phyloP scores from a whole-genome alignment of 352 stramenopile species.

The Pythium apleroticum region DNA sequence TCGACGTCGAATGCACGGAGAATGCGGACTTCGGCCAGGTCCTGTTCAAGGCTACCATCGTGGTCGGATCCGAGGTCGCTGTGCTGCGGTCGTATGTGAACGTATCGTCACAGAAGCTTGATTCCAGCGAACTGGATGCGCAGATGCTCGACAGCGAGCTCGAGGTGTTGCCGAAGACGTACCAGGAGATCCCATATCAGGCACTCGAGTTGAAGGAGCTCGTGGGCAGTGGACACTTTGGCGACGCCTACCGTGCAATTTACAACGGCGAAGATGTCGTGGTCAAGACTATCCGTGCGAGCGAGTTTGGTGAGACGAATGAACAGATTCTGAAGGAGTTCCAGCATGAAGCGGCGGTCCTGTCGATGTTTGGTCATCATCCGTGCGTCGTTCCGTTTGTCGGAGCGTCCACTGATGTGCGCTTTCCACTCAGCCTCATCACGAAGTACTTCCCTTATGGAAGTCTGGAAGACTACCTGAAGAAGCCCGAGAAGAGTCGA shows the following conservation, averaged over 20 bases:
- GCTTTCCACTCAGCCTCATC: slow-evolving; percentile 61
- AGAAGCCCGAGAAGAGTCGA: slow-evolving; percentile 27
- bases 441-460: slow-evolving; percentile 77
- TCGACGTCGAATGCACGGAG: slow-evolving; percentile 62
- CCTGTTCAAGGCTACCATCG: slow-evolving; percentile 71
- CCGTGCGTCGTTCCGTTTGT: slow-evolving; percentile 83
- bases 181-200: slow-evolving; percentile 67
- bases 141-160: slow-evolving; percentile 60
- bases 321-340: slow-evolving; percentile 80
- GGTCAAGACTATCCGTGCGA: slow-evolving; percentile 79
- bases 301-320: slow-evolving; percentile 70
- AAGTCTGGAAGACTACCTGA: slow-evolving; percentile 72
- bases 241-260: slow-evolving; percentile 68
- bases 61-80: slow-evolving; percentile 67
- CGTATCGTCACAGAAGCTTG: slow-evolving; percentile 39
- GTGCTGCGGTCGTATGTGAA: slow-evolving; percentile 73
- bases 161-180: slow-evolving; percentile 77
- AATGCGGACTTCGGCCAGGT: slow-evolving; percentile 53
- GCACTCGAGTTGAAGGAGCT: slow-evolving; percentile 72
- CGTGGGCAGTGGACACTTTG: slow-evolving; percentile 76
- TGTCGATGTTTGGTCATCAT: slow-evolving; percentile 84
- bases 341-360: slow-evolving; percentile 74
- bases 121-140: slow-evolving; percentile 46
- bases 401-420: slow-evolving; percentile 67
- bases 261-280: slow-evolving; percentile 73